Percentiles rank a stretch among this genome's conserved stretches.
phyloP scores from a whole-genome alignment of 441 rosid species.

The Lepidium campestre region DNA sequence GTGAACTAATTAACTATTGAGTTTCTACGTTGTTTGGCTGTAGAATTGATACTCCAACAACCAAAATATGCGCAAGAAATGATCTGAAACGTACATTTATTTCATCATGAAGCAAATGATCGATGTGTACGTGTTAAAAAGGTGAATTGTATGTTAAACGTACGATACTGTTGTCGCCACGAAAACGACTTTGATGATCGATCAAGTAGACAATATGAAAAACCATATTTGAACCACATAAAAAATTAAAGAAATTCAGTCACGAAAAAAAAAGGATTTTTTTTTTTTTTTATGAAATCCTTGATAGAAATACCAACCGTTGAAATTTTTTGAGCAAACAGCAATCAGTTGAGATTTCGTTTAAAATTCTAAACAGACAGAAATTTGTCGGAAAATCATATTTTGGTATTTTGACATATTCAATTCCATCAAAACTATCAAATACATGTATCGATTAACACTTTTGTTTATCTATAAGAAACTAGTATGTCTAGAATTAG shows the following conservation, averaged over 20 bases:
- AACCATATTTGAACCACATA: not conserved
- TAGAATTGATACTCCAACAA: conserved; percentile 7
- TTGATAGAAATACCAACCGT: too few relatives aligned
- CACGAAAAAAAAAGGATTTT: too few relatives aligned
- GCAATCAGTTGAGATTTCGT: too few relatives aligned
- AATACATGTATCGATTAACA: too few relatives aligned
- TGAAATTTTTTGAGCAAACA: too few relatives aligned
- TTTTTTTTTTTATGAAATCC: too few relatives aligned
- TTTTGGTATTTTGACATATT: too few relatives aligned
- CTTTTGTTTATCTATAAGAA: too few relatives aligned
- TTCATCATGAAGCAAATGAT: not conserved
- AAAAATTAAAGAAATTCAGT: not conserved
- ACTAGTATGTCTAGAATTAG: not conserved
- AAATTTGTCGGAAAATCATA: too few relatives aligned
- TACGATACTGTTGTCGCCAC: not conserved
- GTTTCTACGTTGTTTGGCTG: not conserved
- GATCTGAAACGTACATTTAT: not conserved
- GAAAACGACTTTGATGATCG: not conserved
- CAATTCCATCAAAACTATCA: too few relatives aligned
- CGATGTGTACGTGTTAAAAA: not conserved
- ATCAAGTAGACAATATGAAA: not conserved
- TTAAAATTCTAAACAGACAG: too few relatives aligned
- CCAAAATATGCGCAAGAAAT: conserved; percentile 1
- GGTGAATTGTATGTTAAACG: not conserved
- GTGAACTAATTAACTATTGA: conserved; percentile 6